Base-by-base conservation (phyloP, 768 basidiomycete species). In the Udeniomyces megalosporus region DNA sequence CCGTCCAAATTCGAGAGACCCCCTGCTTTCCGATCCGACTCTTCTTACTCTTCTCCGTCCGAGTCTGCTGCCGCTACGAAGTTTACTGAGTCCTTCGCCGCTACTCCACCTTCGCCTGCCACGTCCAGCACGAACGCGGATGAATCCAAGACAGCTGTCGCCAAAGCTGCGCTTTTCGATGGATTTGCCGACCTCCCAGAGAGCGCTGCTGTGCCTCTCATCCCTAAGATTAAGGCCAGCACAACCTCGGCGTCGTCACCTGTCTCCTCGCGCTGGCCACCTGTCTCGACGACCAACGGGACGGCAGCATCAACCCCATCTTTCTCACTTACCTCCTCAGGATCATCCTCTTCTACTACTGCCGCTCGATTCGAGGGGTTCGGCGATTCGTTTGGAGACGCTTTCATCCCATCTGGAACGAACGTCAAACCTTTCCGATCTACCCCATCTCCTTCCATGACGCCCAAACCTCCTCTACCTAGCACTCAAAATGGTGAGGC, bases 301-400 rank as follows among this genome's bases (percentile, higher is more conserved):
- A n/a, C n/a, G n/a, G n/a, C n/a, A n/a, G n/a, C n/a, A n/a, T 35
- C 47, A 15, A 34, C 14, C 26, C 32, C 61, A 28, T 50, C 31
- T 26, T 47, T 34, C 31, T 32, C 47, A 10, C n/a, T 31, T 8
- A n/a, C 34, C 15, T 8, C 53, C 2, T 48, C 48, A 48, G 48
- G 45, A 31, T n/a, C n/a, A n/a, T n/a, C n/a, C n/a, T n/a, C n/a
- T n/a, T n/a, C n/a, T n/a, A n/a, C n/a, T n/a, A n/a, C n/a, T n/a
- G n/a, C n/a, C n/a, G n/a, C n/a, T n/a, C n/a, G n/a, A n/a, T n/a
- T 59, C 31, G 58, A 59, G 4, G 47, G 58, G 15, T 59, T 59
- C 24, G 47, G 26, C 7, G 58, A 59, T n/a, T 59, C 58, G 1
- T 63, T 63, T 31, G 48, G 38, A 10, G 62, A 57, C 45, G 51